Percentiles rank a stretch among this genome's conserved stretches.
These are phyloP conservation scores for Sanguinoderma infundibulare DNA, from an alignment of 1,284 basidiomycete species.

Conservation along the genomic window DNA sequence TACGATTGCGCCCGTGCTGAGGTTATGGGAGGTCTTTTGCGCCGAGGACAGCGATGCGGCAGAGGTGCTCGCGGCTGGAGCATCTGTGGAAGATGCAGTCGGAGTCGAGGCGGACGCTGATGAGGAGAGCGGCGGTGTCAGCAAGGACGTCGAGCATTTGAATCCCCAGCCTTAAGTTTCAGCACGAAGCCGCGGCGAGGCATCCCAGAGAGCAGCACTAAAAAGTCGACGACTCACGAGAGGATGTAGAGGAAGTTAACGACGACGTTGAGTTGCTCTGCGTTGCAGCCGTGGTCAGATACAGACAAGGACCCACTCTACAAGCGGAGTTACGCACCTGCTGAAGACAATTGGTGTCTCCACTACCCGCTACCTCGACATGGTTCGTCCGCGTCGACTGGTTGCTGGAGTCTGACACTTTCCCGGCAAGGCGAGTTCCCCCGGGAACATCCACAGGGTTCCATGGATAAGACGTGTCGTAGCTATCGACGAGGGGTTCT, in stretches of 20 bases:
- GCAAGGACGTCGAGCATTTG: too few relatives aligned
- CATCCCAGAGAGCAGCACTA: background rate
- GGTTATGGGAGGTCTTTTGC: background rate
- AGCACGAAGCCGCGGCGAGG: too few relatives aligned
- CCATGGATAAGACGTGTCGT: background rate
- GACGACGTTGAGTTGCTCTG: background rate
- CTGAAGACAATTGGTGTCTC: background rate
- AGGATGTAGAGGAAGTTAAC: background rate
- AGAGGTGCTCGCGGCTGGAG: background rate
- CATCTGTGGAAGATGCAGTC: background rate
- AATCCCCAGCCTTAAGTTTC: too few relatives aligned
- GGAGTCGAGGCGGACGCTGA: background rate
- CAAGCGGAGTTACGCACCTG: background rate
- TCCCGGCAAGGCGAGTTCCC: background rate
- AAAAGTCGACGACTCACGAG: background rate
- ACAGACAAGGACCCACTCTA: background rate
- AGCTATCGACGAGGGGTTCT: background rate
- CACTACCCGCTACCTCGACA: background rate
- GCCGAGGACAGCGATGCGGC: background rate
- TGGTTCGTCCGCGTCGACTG: too few relatives aligned
- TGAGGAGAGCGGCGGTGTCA: background rate
- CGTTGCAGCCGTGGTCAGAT: background rate
- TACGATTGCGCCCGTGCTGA: background rate
- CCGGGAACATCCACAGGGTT: background rate
- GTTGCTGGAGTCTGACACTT: background rate